Base-by-base conservation (phyloP, 805 yeast species). In the Cyberlindnera nakhonratchasimensis region DNA sequence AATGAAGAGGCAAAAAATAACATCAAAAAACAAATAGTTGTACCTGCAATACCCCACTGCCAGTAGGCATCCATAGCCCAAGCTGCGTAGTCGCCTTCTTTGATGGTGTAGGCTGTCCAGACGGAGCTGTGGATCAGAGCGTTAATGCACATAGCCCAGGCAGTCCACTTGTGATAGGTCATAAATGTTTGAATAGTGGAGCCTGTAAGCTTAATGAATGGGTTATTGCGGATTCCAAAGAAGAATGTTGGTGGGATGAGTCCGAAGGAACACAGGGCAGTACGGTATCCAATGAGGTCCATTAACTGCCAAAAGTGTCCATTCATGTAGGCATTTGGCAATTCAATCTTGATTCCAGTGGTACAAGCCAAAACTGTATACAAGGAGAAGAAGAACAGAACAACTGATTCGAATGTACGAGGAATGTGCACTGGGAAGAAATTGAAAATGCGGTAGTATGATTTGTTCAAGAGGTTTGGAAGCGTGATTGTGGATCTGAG, bases 141-240 rank as follows among this genome's bases (percentile, higher is more conserved):
- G 40, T 77, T 62, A n/a, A 75, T 50, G 8, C 72, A 63, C 51
- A 71, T 64, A 0, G 72, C 65, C 49, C 82, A 66, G 1, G 85
- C 82, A 34, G 72, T 61, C 84, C 86, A 80, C 58, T 72, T 80
- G 62, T 87, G 96, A 54, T 74, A 75, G 22, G 69, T 63, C 52
- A 77, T 69, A 63, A 86, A 84, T 2, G 82, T 71, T 12, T 79
- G 64, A 12, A 53, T 24, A 0, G 79, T 61, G 68, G 85, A 71
- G 3, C 90, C 87, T 1, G 89, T 74, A 5, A 81, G 40, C 56
- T 64, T 66, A 47, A 75, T 72, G 54, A 86, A 66, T 17, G 86
- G 77, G 55, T 83, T 86, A 59, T 86, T 86, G 53, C 93, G 68
- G 23, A 83, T 82, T 5, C 87, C 86, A 60, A 85, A 81, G 42